phyloP scores from a whole-genome alignment of 2,329 filamentous ascomycete species.

The Hypoxylon sp. region DNA sequence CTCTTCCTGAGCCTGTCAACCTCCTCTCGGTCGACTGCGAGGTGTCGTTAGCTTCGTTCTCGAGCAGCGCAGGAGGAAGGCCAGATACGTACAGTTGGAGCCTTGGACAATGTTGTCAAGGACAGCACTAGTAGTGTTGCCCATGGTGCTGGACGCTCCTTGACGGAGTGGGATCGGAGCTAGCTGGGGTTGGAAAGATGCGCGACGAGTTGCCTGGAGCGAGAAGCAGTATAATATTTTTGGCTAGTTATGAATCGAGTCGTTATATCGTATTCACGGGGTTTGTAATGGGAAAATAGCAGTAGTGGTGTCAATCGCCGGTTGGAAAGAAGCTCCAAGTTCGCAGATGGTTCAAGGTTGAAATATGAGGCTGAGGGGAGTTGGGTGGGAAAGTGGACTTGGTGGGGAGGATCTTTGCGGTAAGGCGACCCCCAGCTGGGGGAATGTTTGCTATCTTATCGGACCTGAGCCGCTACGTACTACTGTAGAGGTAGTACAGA shows the following conservation, averaged over 20 bases:
- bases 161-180: slow-evolving; percentile 28
- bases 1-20: slow-evolving; percentile 94
- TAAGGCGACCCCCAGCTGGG: slow-evolving; percentile 20
- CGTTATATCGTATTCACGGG: not conserved
- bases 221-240: not conserved
- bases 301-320: slow-evolving; percentile 6
- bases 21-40: slow-evolving; percentile 91
- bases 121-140: slow-evolving; percentile 75
- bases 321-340: slow-evolving; percentile 6
- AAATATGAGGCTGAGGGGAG: slow-evolving; percentile 24
- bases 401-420: slow-evolving; percentile 28
- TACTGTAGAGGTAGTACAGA: no score
- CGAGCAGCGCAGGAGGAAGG: slow-evolving; percentile 18
- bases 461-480: no score
- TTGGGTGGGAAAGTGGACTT: slow-evolving; percentile 30
- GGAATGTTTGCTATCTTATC: no score
- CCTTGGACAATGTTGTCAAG: slow-evolving; percentile 96
- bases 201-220: not conserved
- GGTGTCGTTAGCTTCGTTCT: slow-evolving; percentile 24
- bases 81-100: slow-evolving; percentile 80
- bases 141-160: slow-evolving; percentile 58
- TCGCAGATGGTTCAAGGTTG: not conserved
- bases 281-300: not conserved
- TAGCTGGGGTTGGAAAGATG: not conserved
- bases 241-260: not conserved